Evolutionary conservation across 148 eudicot genomes (phyloP).

Genomic region (Polygonum aviculare): DNA sequence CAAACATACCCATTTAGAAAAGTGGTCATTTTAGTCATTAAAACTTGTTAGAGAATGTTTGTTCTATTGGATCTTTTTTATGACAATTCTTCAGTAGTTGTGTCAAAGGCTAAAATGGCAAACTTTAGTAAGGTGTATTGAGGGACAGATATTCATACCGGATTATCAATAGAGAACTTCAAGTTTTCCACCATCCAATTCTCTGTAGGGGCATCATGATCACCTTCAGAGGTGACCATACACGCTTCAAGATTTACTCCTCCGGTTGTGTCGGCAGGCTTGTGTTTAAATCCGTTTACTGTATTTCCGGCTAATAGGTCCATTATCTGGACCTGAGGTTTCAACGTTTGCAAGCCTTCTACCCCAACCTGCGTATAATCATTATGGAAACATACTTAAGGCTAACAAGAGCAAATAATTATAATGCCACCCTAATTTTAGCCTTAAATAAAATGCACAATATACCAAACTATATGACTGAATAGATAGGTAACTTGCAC

Average conservation of each 20-base stretch:
- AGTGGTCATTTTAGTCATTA: too few species aligned
- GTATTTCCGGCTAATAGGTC: conserved; percentile 26
- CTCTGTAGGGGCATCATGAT: conserved; percentile 27
- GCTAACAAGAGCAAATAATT: too few species aligned
- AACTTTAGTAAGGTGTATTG: too few species aligned
- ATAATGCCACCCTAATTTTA: not conserved
- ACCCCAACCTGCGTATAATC: conserved; percentile 56
- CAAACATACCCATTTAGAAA: too few species aligned
- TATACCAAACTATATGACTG: not conserved
- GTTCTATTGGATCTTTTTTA: too few species aligned
- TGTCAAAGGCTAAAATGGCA: too few species aligned
- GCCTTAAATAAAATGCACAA: not conserved
- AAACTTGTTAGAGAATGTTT: too few species aligned
- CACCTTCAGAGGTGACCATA: conserved; percentile 52
- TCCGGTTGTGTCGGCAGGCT: conserved; percentile 33
- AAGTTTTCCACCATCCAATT: conserved; percentile 71
- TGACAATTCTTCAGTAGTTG: too few species aligned
- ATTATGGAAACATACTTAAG: not conserved
- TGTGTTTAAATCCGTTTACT: conserved; percentile 23
- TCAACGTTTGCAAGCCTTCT: conserved; percentile 73
- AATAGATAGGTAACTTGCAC: not conserved
- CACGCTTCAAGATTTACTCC: conserved; percentile 70
- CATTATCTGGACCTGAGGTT: conserved; percentile 49
- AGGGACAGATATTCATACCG: conserved; percentile 36
- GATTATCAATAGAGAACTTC: conserved; percentile 69